These are phyloP conservation scores for Leccinum fibrillosum DNA, from an alignment of 768 basidiomycete genomes.

Conservation along the genomic window DNA sequence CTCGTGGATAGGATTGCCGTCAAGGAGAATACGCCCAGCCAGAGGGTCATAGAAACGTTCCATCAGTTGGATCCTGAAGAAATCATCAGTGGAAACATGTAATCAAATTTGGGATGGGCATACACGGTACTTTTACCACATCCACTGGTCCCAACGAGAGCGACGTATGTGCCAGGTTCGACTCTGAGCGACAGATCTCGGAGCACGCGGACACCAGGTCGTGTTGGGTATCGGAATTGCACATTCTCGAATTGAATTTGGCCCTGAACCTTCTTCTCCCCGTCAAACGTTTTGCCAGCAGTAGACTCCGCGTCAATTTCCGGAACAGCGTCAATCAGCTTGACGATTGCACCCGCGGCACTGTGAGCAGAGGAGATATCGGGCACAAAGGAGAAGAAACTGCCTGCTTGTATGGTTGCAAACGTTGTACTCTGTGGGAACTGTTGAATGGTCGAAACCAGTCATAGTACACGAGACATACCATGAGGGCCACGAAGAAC, in stretches of 20 bases:
- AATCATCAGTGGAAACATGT: neutral
- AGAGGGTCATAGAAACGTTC: slow-evolving; percentile 85
- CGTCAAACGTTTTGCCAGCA: slow-evolving; percentile 53
- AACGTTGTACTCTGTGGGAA: slow-evolving; percentile 43
- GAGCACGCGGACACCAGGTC: slow-evolving; percentile 80
- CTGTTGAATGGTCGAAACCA: no score
- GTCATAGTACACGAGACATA: slow-evolving; percentile 18
- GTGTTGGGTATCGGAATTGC: slow-evolving; percentile 87
- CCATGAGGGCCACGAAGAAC: slow-evolving; percentile 87
- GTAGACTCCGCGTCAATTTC: slow-evolving; percentile 79
- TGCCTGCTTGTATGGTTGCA: slow-evolving; percentile 84
- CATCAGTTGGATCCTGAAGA: slow-evolving; percentile 68
- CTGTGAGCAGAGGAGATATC: slow-evolving; percentile 83
- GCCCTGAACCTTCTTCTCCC: slow-evolving; percentile 42
- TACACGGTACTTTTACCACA: slow-evolving; percentile 84
- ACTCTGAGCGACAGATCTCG: slow-evolving; percentile 70
- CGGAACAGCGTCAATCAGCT: slow-evolving; percentile 67
- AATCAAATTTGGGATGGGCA: slow-evolving; percentile 22
- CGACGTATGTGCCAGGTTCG: slow-evolving; percentile 76
- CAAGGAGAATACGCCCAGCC: slow-evolving; percentile 68
- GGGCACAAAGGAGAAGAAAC: slow-evolving; percentile 81
- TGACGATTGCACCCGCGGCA: slow-evolving; percentile 73
- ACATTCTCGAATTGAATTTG: slow-evolving; percentile 77
- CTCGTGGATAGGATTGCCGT: slow-evolving; percentile 70
- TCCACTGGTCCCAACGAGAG: slow-evolving; percentile 78